phyloP scores from a whole-genome alignment of 2,329 filamentous ascomycete species.

The Pestalotiopsis sp. region DNA sequence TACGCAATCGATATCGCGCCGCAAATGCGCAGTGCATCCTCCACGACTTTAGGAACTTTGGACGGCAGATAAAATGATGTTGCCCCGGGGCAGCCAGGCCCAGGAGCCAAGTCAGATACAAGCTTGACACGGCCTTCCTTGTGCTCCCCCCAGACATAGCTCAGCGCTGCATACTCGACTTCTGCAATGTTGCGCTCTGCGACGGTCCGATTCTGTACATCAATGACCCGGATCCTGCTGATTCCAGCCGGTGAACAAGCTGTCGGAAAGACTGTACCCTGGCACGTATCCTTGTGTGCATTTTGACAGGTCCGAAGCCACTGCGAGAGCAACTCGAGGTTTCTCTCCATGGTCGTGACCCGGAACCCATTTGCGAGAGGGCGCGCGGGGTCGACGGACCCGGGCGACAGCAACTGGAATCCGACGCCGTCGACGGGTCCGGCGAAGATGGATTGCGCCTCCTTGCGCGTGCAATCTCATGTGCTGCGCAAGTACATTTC shows the following conservation, averaged over 20 bases:
- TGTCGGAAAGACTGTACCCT: not conserved
- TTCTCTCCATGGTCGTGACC: not conserved
- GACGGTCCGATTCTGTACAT: not conserved
- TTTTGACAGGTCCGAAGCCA: not conserved
- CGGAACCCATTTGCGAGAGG: not conserved
- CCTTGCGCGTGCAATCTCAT: not conserved
- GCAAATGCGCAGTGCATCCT: not conserved
- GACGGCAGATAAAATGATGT: not conserved
- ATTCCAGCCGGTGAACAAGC: not conserved
- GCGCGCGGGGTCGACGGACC: not conserved
- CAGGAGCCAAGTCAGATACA: not conserved
- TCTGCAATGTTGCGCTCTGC: not conserved
- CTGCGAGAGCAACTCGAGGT: not conserved
- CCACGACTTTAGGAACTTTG: not conserved
- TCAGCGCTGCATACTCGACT: conserved; percentile 3
- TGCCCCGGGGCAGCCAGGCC: not conserved
- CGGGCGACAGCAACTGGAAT: conserved; percentile 5
- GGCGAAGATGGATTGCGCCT: not conserved
- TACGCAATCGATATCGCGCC: not conserved
- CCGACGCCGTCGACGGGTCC: not conserved
- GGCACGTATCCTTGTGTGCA: not conserved
- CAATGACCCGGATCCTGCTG: not conserved
- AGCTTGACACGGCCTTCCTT: not conserved
- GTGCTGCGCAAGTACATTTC: not conserved
- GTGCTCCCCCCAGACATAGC: not conserved